These are phyloP conservation scores for Selaginella moellendorffii DNA, from an alignment of 75 land plant species.

Conservation along the genomic window DNA sequence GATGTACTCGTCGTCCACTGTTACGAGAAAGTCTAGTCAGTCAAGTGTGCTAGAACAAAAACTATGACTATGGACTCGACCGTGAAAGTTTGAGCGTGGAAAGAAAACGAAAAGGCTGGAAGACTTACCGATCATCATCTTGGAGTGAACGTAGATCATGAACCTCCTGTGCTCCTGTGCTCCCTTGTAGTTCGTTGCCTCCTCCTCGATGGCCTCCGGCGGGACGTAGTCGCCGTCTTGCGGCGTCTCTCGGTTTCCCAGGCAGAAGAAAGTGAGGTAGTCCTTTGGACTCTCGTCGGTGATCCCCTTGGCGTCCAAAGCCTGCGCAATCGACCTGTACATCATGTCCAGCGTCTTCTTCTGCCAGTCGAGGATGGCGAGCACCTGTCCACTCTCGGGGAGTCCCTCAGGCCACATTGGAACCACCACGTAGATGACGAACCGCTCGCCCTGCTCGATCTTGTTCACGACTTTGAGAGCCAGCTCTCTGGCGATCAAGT, in stretches of 20 bases:
- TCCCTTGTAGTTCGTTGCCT: slow-evolving; percentile 33
- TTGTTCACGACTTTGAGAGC: slow-evolving; percentile 57
- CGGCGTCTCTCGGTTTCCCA: slow-evolving; percentile 52
- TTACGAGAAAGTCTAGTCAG: no score
- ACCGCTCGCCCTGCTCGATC: slow-evolving; percentile 51
- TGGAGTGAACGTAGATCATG: slow-evolving; percentile 83
- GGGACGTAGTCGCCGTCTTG: slow-evolving; percentile 36
- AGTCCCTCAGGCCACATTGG: slow-evolving; percentile 91
- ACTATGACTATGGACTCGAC: background rate
- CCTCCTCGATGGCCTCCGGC: slow-evolving; percentile 33
- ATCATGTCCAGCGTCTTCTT: slow-evolving; percentile 63
- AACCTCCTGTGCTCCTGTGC: slow-evolving; percentile 54
- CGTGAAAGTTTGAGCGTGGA: background rate
- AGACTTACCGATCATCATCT: slow-evolving; percentile 64
- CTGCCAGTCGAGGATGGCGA: slow-evolving; percentile 77
- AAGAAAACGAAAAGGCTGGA: background rate
- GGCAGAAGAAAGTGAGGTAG: slow-evolving; percentile 75
- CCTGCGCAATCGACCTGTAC: slow-evolving; percentile 47
- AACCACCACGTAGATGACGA: slow-evolving; percentile 49
- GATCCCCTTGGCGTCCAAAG: slow-evolving; percentile 16
- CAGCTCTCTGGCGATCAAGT: slow-evolving; percentile 60
- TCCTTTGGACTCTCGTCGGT: slow-evolving; percentile 34
- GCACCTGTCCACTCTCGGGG: slow-evolving; percentile 57
- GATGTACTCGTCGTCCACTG: slow-evolving; percentile 75
- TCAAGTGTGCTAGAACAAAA: slow-evolving; percentile 14